These are phyloP conservation scores for Suhomyces maxii DNA, from an alignment of 1,139 yeast species.

Conservation along the genomic window DNA sequence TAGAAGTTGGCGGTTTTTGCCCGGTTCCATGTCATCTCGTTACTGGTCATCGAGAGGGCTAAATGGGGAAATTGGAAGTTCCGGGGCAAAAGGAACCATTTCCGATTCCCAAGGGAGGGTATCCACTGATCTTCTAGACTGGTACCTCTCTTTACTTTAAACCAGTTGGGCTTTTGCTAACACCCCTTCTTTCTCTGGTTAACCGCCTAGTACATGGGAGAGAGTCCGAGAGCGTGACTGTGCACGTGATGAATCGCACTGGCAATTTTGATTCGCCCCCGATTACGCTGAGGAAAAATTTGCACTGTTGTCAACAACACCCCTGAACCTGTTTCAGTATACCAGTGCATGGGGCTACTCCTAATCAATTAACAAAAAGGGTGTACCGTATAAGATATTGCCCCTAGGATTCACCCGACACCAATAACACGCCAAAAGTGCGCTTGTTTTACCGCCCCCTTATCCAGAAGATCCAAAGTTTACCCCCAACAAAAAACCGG, in stretches of 20 bases:
- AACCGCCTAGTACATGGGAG: too few species aligned
- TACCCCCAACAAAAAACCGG: conserved; percentile 1
- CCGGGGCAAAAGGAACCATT: too few species aligned
- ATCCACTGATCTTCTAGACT: too few species aligned
- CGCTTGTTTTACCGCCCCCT: conserved; percentile 1
- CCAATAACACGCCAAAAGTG: conserved; percentile 2
- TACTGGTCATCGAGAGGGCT: too few species aligned
- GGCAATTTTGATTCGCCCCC: conserved; percentile 4
- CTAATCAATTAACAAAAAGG: conserved; percentile 11
- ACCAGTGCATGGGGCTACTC: conserved; percentile 12
- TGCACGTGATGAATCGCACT: conserved; percentile 4
- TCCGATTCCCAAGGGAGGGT: too few species aligned
- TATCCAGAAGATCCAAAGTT: background rate
- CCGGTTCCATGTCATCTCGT: too few species aligned
- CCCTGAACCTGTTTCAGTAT: conserved; percentile 7
- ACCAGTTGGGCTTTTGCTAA: too few species aligned
- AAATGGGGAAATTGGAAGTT: too few species aligned
- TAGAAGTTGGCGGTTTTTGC: too few species aligned
- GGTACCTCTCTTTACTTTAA: too few species aligned
- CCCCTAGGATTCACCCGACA: conserved; percentile 4
- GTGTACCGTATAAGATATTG: conserved; percentile 5
- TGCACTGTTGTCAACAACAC: conserved; percentile 13
- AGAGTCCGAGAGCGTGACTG: background rate
- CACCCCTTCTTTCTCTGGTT: too few species aligned
- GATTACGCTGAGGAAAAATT: conserved; percentile 10